Evolutionary conservation across 768 basidiomycete genomes (phyloP).

Genomic region (Agrocybe praecox): DNA sequence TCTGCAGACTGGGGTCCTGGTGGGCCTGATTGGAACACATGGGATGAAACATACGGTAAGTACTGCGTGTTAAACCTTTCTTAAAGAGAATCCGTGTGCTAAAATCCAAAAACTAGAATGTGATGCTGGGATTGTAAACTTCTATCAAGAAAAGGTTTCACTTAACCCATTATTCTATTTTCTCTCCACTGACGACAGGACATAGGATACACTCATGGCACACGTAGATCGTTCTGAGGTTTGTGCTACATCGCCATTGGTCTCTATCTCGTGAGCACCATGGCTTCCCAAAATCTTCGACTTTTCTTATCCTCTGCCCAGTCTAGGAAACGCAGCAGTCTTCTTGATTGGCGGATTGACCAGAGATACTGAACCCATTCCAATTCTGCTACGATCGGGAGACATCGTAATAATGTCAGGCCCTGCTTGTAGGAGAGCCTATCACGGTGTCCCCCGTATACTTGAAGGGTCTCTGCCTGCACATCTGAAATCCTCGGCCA

Average conservation of each 20-base stretch:
- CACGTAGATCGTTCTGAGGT: conserved; percentile 98
- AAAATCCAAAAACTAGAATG: conserved; percentile 58
- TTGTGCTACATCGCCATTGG: conserved; percentile 88
- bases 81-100: too few species aligned
- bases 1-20: conserved; percentile 52
- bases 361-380: conserved; percentile 72
- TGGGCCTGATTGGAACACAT: conserved; percentile 67
- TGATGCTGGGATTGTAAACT: conserved; percentile 97
- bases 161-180: background rate
- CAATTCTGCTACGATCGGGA: conserved; percentile 88
- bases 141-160: conserved; percentile 77
- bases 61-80: background rate
- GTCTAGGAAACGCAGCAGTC: conserved; percentile 86
- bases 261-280: conserved; percentile 82
- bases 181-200: background rate
- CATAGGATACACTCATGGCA: conserved; percentile 92
- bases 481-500: conserved; percentile 40
- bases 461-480: conserved; percentile 78
- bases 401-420: conserved; percentile 96
- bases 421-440: conserved; percentile 79
- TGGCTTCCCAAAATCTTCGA: background rate
- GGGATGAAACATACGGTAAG: conserved; percentile 80
- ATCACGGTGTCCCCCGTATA: conserved; percentile 92
- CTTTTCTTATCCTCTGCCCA: conserved; percentile 27
- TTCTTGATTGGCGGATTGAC: conserved; percentile 89